Base-by-base conservation (phyloP, 805 yeast genomes). In the Lipomyces yamanashiensis region DNA sequence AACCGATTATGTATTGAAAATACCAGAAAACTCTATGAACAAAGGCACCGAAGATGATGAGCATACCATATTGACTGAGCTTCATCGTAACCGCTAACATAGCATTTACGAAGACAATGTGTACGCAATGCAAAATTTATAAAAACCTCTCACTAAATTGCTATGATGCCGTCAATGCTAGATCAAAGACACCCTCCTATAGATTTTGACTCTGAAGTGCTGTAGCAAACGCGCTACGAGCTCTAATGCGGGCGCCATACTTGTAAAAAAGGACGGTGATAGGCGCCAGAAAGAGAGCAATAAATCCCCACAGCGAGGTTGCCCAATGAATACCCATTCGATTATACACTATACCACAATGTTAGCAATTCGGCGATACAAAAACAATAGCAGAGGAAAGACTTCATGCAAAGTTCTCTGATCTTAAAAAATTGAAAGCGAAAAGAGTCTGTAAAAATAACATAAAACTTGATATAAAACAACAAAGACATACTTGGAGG, bases 271-370 rank as follows among this genome's bases (percentile, higher is more conserved):
- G 69, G 67, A 81, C 79, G 1, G 89, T 88, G 23, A 84, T 82
- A 1, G 88, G 88, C 9, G 82, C 76, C 78, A 84, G 74, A 0
- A 77, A 74, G 5, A 79, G 71, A 0, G 86, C 85, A 55, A 89
- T 79, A 58, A 86, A 79, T 13, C 90, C 92, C 54, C 89, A 73
- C 19, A 88, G 69, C 0, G 92, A 79, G 39, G 79, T 77, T 2
- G 87, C 89, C 86, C 86, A 85, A 61, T 80, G 79, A 51, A 81
- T 80, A 1, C 83, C 80, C 72, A 86, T 71, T 58, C 77, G 78
- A 39, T 72, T 73, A 71, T 84, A 85, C 84, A 86, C 79, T 47
- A 81, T 84, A 4, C 21, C 4, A 13, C 5, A 17, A n/a, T 19
- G 55, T 52, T 39, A 52, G 55, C 37, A 36, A 34, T 8, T 7